phyloP scores from a whole-genome alignment of 148 eudicot genomes.

The Vaccinium macrocarpon region DNA sequence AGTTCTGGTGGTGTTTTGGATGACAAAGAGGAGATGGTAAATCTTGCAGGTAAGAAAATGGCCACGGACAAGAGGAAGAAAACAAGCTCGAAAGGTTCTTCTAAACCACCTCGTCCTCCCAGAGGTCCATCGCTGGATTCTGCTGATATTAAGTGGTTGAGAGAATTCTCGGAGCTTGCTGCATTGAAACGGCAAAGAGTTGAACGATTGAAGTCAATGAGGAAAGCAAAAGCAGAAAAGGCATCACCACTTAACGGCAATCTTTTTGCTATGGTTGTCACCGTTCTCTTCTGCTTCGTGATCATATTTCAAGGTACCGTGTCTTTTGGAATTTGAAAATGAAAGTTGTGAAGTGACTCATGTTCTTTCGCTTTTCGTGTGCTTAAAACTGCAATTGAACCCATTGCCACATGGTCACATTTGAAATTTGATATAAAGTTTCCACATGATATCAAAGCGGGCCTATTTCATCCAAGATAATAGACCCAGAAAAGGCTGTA shows the following conservation, averaged over 20 bases:
- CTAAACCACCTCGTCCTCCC: constrained; percentile 51
- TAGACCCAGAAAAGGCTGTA: no score
- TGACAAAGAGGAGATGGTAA: constrained; percentile 12
- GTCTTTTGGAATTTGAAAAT: neutral
- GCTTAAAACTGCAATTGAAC: neutral
- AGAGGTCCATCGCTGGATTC: constrained; percentile 37
- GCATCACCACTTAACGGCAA: constrained; percentile 24
- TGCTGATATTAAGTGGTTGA: constrained; percentile 39
- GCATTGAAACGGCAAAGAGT: constrained; percentile 35
- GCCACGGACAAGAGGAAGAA: constrained; percentile 28
- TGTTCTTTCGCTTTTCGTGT: neutral
- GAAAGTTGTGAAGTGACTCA: neutral
- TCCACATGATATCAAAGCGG: no score
- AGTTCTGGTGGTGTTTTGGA: constrained; percentile 24
- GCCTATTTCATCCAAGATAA: no score
- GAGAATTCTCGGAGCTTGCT: constrained; percentile 42
- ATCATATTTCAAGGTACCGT: constrained; percentile 46
- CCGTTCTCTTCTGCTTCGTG: constrained; percentile 36
- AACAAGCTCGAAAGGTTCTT: constrained; percentile 21
- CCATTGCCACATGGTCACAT: neutral
- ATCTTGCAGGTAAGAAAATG: constrained; percentile 11
- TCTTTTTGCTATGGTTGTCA: constrained; percentile 35
- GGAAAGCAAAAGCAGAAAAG: constrained; percentile 31
- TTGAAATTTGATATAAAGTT: no score
- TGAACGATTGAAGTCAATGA: constrained; percentile 34